Evolutionary conservation across 768 basidiomycete genomes (phyloP).

Genomic region (Serendipita indica): DNA sequence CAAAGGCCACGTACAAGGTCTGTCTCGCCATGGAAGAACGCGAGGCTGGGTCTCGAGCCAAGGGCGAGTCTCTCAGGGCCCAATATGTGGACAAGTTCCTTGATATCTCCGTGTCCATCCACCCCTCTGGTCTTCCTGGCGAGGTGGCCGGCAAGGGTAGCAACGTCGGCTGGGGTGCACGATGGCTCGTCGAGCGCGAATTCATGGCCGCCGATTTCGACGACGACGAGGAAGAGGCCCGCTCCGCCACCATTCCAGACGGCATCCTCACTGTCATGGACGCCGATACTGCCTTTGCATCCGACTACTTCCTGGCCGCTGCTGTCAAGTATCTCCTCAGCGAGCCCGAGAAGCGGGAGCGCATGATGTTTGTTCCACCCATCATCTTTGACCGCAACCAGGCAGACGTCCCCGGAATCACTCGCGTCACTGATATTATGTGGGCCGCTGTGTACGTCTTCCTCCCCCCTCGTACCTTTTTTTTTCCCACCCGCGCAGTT

Average conservation of each 20-base stretch:
- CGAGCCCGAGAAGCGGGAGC: conserved; percentile 13
- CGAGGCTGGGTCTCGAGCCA: conserved; percentile 17
- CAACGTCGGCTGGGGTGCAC: conserved; percentile 19
- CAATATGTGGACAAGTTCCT: conserved; percentile 18
- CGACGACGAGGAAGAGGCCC: conserved; percentile 10
- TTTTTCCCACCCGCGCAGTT: not conserved
- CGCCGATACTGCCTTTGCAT: conserved; percentile 18
- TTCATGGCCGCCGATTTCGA: conserved; percentile 15
- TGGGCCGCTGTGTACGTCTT: conserved; percentile 11
- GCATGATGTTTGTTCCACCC: conserved; percentile 15
- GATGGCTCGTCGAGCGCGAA: conserved; percentile 15
- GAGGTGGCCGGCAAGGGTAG: conserved; percentile 20
- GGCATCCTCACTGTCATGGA: conserved; percentile 19
- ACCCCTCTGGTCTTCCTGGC: conserved; percentile 17
- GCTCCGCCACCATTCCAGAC: not conserved
- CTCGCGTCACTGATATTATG: conserved; percentile 13
- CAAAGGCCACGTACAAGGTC: conserved; percentile 17
- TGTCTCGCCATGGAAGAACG: conserved; percentile 20
- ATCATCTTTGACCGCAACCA: conserved; percentile 13
- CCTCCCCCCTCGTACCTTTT: not conserved
- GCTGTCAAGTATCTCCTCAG: conserved; percentile 18
- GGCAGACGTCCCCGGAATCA: conserved; percentile 11
- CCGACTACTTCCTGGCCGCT: conserved; percentile 19
- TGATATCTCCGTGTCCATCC: conserved; percentile 19
- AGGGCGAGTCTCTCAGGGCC: conserved; percentile 17